Evolutionary conservation across 2,329 filamentous ascomycete genomes (phyloP).

Genomic region (Chaetomiaceae sp.): DNA sequence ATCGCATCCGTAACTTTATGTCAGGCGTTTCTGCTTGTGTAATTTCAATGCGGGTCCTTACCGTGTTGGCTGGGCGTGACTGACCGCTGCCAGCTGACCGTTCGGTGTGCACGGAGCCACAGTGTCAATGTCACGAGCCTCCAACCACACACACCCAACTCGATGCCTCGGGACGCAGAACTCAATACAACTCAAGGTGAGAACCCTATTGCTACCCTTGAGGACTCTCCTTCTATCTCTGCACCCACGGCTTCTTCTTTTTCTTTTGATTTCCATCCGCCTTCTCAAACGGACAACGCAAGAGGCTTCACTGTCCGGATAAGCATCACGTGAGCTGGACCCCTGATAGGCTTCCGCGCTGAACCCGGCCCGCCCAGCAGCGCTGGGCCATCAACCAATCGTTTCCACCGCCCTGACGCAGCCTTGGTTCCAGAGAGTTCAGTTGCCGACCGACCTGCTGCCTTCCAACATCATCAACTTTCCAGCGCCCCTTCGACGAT

Average conservation of each 20-base stretch:
- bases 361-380: slow-evolving; percentile 16
- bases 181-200: neutral
- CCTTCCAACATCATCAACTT: slow-evolving; percentile 26
- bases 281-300: neutral
- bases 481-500: slow-evolving; percentile 10
- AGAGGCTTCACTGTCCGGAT: slow-evolving; percentile 8
- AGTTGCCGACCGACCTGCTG: slow-evolving; percentile 21
- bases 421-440: slow-evolving; percentile 21
- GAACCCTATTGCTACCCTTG: neutral
- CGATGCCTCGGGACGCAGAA: neutral
- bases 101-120: neutral
- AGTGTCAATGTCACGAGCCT: too few relatives aligned
- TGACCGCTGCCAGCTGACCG: slow-evolving; percentile 8
- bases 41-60: too few relatives aligned
- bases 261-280: too few relatives aligned
- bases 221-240: neutral
- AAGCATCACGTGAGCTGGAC: slow-evolving; percentile 18
- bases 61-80: neutral
- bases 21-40: too few relatives aligned
- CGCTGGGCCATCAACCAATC: slow-evolving; percentile 16
- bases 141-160: too few relatives aligned
- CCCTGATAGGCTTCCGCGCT: slow-evolving; percentile 18
- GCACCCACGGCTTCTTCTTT: neutral
- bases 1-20: too few relatives aligned
- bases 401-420: slow-evolving; percentile 27